Evolutionary conservation across 225 moss, liverwort and hornwort species (phyloP).

Genomic region (Polytrichum commune): DNA sequence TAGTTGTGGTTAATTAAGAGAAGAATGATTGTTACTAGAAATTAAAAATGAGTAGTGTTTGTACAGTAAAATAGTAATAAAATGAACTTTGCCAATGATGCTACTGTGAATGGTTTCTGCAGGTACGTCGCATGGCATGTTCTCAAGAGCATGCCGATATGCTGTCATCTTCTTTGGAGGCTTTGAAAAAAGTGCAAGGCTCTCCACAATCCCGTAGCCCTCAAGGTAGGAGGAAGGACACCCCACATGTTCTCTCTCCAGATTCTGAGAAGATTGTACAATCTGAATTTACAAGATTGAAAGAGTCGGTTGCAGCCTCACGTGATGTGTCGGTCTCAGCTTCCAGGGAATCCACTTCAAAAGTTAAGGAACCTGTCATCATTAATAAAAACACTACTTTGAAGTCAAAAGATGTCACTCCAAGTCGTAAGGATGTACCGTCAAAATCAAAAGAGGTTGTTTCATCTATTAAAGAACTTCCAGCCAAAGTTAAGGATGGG

Average conservation of each 20-base stretch:
- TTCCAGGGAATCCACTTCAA: slow-evolving; percentile 26
- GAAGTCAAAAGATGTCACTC: slow-evolving; percentile 22
- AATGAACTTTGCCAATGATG: too few species aligned
- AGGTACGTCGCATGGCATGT: slow-evolving; percentile 34
- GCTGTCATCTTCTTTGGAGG: slow-evolving; percentile 42
- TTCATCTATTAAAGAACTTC: slow-evolving; percentile 21
- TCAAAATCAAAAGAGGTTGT: slow-evolving; percentile 24
- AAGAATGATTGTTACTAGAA: background rate
- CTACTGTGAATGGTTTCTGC: slow-evolving; percentile 1
- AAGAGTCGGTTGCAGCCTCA: slow-evolving; percentile 14
- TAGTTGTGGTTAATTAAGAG: background rate
- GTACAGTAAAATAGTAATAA: too few species aligned
- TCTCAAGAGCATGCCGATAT: slow-evolving; percentile 36
- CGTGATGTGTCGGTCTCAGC: slow-evolving; percentile 6
- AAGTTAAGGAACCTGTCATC: slow-evolving; percentile 25
- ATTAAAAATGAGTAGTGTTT: too few species aligned
- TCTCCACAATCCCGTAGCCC: slow-evolving; percentile 12
- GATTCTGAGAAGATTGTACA: slow-evolving; percentile 27
- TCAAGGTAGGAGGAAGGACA: slow-evolving; percentile 46
- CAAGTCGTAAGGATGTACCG: slow-evolving; percentile 21
- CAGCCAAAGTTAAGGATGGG: slow-evolving; percentile 25
- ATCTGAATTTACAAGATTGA: slow-evolving; percentile 19
- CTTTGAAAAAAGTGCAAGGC: slow-evolving; percentile 36
- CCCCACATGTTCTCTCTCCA: slow-evolving; percentile 25
- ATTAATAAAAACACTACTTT: slow-evolving; percentile 16